These are phyloP conservation scores for Tylopilus sp. DNA, from an alignment of 768 basidiomycete genomes.

Conservation along the genomic window DNA sequence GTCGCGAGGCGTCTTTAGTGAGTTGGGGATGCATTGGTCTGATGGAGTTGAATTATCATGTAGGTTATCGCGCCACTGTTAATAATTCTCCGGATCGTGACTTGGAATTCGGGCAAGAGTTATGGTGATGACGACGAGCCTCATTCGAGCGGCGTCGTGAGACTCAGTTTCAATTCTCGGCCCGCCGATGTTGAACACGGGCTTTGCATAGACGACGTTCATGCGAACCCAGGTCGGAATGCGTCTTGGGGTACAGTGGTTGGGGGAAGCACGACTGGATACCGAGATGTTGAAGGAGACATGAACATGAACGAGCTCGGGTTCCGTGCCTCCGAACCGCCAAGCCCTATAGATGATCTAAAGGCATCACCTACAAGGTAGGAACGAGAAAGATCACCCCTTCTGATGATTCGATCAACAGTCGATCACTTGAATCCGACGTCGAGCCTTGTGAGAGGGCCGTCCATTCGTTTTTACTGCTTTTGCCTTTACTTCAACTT, in stretches of 20 bases:
- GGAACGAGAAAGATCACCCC: too few species aligned
- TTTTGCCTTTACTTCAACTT: too few species aligned
- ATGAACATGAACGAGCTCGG: slow-evolving; percentile 12
- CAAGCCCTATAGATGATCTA: slow-evolving; percentile 2
- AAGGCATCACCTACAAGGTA: not conserved
- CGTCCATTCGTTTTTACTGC: too few species aligned
- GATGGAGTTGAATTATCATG: too few species aligned
- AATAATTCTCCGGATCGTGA: slow-evolving; percentile 24
- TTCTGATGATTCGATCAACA: too few species aligned
- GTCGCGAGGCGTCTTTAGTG: too few species aligned
- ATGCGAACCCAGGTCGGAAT: not conserved
- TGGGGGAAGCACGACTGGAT: not conserved
- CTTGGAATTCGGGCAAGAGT: slow-evolving; percentile 10
- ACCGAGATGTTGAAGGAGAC: not conserved
- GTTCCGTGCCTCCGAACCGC: slow-evolving; percentile 1
- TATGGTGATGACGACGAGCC: not conserved
- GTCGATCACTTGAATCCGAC: too few species aligned
- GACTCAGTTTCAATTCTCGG: slow-evolving; percentile 9
- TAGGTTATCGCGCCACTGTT: slow-evolving; percentile 26
- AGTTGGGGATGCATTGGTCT: too few species aligned
- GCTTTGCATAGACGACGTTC: not conserved
- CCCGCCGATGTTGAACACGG: not conserved
- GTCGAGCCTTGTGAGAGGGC: too few species aligned
- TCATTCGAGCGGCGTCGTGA: not conserved
- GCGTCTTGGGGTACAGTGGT: slow-evolving; percentile 12